Conservation (phyloP, 1,139 yeast species). For the Hyphopichia khmerensis region DNA sequence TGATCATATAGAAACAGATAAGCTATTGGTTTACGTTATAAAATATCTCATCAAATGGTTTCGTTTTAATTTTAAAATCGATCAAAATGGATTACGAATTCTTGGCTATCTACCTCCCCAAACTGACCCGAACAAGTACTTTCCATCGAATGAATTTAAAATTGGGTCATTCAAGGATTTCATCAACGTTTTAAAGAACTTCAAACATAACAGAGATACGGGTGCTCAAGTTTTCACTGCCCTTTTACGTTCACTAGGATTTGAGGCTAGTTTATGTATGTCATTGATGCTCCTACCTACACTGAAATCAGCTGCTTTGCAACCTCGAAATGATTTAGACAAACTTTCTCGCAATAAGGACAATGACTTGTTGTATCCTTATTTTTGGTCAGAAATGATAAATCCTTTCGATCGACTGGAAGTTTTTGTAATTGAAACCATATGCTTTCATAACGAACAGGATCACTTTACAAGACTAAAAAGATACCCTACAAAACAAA, state of each 20-base stretch:
- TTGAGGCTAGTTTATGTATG: conserved; percentile 32
- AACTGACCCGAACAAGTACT: conserved; percentile 15
- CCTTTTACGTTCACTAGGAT: conserved; percentile 30
- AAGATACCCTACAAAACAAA: conserved; percentile 9
- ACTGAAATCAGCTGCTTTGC: conserved; percentile 12
- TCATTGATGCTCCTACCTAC: conserved; percentile 32
- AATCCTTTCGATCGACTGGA: conserved; percentile 31
- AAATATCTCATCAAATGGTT: conserved; percentile 41
- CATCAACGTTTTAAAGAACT: conserved; percentile 18
- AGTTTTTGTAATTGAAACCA: conserved; percentile 28
- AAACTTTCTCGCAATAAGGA: conserved; percentile 28
- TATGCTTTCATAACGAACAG: conserved; percentile 32
- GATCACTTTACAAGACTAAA: conserved; percentile 24
- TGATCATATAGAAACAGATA: conserved; percentile 14
- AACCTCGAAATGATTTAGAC: conserved; percentile 24
- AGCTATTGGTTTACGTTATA: conserved; percentile 28
- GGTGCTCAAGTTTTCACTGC: conserved; percentile 39
- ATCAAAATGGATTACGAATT: conserved; percentile 34
- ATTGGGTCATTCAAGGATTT: conserved; percentile 14
- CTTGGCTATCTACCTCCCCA: conserved; percentile 27
- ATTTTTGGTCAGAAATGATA: conserved; percentile 41
- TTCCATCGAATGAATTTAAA: conserved; percentile 18
- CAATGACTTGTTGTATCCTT: conserved; percentile 37
- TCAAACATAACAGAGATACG: conserved; percentile 36
- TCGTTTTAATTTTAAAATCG: conserved; percentile 32